A percentile compares a stretch with the other conserved stretches of the same genome.
Conservation (phyloP, 805 yeast genomes). For the Candida schatavii region DNA sequence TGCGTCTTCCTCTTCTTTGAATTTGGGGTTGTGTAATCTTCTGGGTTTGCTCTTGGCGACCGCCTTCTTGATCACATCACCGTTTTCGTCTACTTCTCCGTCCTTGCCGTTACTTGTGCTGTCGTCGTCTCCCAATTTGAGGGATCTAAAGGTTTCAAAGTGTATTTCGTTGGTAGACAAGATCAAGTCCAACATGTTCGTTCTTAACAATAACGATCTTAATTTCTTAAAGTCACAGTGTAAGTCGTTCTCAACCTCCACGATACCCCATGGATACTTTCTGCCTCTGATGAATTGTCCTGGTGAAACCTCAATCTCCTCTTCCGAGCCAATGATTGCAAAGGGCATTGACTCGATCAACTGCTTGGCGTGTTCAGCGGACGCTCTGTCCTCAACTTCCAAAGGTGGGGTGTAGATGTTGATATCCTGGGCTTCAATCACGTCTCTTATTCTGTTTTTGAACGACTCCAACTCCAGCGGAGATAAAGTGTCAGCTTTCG, state of each 20-base stretch:
- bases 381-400: constrained; percentile 69
- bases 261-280: constrained; percentile 88
- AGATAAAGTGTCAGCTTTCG: constrained; percentile 90
- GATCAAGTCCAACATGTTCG: constrained; percentile 79
- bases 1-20: constrained; percentile 93
- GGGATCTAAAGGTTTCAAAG: constrained; percentile 73
- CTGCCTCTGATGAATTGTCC: constrained; percentile 74
- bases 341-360: constrained; percentile 84
- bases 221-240: constrained; percentile 85
- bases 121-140: constrained; percentile 52
- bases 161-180: constrained; percentile 78
- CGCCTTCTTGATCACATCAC: constrained; percentile 28
- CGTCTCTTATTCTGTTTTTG: constrained; percentile 75
- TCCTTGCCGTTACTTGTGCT: constrained; percentile 30
- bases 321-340: constrained; percentile 77
- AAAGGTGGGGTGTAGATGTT: constrained; percentile 75
- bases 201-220: constrained; percentile 74
- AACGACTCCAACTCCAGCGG: constrained; percentile 78
- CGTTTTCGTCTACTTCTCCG: constrained; percentile 22
- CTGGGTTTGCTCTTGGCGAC: constrained; percentile 45
- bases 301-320: constrained; percentile 58
- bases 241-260: constrained; percentile 80
- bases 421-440: constrained; percentile 71
- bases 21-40: constrained; percentile 76
- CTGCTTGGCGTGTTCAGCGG: constrained; percentile 77